Evolutionary conservation across 306 rosid species (phyloP).

Genomic region (Lablab purpureus): DNA sequence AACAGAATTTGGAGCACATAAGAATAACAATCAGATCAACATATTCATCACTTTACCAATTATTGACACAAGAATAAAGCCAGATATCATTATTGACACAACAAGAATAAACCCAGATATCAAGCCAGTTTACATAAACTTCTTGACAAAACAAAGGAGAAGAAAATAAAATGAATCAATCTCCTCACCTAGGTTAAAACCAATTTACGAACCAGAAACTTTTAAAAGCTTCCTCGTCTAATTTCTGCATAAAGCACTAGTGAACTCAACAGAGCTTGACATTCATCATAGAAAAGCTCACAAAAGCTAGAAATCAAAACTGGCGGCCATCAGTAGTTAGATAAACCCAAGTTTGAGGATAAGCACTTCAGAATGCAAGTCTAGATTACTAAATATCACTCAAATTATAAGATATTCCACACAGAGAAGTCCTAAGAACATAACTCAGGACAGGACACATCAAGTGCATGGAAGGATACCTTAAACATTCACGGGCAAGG

Average conservation of each 20-base stretch:
- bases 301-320: neutral
- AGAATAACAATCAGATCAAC: slow-evolving; percentile 30
- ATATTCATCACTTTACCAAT: slow-evolving; percentile 14
- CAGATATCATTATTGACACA: no score
- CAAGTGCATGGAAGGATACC: slow-evolving; percentile 7
- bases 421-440: slow-evolving; percentile 2
- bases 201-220: neutral
- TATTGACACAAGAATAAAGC: neutral
- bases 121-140: neutral
- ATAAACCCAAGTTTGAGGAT: neutral
- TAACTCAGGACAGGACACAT: neutral
- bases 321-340: neutral
- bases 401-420: neutral
- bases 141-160: neutral
- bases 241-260: neutral
- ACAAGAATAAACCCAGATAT: neutral
- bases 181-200: neutral
- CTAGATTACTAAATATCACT: neutral
- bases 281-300: neutral
- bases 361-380: slow-evolving; percentile 18
- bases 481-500: neutral
- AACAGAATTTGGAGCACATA: slow-evolving; percentile 40
- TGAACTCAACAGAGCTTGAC: neutral
- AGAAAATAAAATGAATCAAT: neutral
- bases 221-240: neutral